Percentiles rank a stretch among this genome's conserved stretches.
phyloP scores from a whole-genome alignment of 805 yeast species.

The Crinitomyces ghanaensis region DNA sequence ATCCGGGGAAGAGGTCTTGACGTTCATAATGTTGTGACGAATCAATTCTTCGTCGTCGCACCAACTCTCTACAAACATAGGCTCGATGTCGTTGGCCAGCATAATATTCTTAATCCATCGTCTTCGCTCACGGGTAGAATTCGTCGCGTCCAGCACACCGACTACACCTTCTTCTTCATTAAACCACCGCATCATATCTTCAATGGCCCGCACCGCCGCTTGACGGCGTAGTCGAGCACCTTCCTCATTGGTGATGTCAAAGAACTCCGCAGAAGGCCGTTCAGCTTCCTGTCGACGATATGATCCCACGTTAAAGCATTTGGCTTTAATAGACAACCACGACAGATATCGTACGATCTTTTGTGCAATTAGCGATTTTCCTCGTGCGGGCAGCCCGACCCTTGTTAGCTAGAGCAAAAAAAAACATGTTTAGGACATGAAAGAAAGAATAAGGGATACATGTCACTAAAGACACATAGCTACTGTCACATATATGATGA shows the following conservation, averaged over 20 bases:
- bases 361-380: conserved; percentile 89
- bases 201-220: conserved; percentile 62
- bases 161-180: conserved; percentile 70
- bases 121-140: conserved; percentile 67
- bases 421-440: too few relatives aligned
- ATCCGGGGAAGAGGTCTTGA: conserved; percentile 79
- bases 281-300: conserved; percentile 60
- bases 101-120: conserved; percentile 38
- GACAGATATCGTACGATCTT: conserved; percentile 84
- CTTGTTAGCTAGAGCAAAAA: too few relatives aligned
- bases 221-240: conserved; percentile 52
- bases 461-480: too few relatives aligned
- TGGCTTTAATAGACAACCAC: conserved; percentile 83
- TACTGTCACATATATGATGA: too few relatives aligned
- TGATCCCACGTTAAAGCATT: conserved; percentile 80
- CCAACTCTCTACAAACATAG: conserved; percentile 86
- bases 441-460: too few relatives aligned
- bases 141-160: conserved; percentile 90
- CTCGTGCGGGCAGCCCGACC: conserved; percentile 48
- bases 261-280: conserved; percentile 67
- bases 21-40: conserved; percentile 70
- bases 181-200: conserved; percentile 83
- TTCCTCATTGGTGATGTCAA: conserved; percentile 52
- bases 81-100: conserved; percentile 53
- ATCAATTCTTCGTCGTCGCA: conserved; percentile 76